Percentiles rank a stretch among this genome's conserved stretches.
phyloP scores from a whole-genome alignment of 2,329 filamentous ascomycete species.

The Xylariales sp. region DNA sequence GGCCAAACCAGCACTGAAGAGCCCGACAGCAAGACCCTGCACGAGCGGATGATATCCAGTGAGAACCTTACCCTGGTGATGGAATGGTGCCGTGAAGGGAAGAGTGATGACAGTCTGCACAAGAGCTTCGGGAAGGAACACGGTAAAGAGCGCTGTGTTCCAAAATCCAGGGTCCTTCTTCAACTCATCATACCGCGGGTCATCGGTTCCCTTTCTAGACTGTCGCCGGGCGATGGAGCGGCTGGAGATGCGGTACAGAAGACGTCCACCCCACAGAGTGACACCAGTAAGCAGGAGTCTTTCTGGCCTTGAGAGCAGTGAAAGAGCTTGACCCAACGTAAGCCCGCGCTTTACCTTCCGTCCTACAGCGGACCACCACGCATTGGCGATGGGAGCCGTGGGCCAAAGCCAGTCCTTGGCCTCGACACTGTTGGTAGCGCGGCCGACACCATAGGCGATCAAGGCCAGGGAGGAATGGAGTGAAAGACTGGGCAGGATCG shows the following conservation, averaged over 20 bases:
- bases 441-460: constrained; percentile 44
- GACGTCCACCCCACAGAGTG: constrained; percentile 51
- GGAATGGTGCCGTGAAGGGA: constrained; percentile 52
- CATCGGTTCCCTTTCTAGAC: constrained; percentile 38
- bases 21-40: constrained; percentile 42
- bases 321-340: constrained; percentile 40
- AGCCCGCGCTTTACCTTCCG: constrained; percentile 41
- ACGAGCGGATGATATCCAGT: constrained; percentile 28
- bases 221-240: constrained; percentile 37
- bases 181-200: constrained; percentile 46
- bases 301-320: constrained; percentile 46
- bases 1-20: constrained; percentile 52
- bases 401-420: constrained; percentile 60
- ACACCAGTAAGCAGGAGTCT: constrained; percentile 51
- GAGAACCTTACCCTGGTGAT: constrained; percentile 27
- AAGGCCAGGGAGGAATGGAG: constrained; percentile 10
- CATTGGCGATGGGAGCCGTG: constrained; percentile 48
- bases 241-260: constrained; percentile 49
- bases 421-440: constrained; percentile 50
- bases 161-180: constrained; percentile 53
- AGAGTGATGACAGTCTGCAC: constrained; percentile 52
- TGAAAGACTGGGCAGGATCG: constrained; percentile 11
- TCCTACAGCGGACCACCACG: constrained; percentile 58
- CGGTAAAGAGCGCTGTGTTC: constrained; percentile 48
- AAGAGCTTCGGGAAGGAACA: constrained; percentile 54